Evolutionary conservation across 2,329 filamentous ascomycete species (phyloP).

Genomic region (Botryotinia calthae): DNA sequence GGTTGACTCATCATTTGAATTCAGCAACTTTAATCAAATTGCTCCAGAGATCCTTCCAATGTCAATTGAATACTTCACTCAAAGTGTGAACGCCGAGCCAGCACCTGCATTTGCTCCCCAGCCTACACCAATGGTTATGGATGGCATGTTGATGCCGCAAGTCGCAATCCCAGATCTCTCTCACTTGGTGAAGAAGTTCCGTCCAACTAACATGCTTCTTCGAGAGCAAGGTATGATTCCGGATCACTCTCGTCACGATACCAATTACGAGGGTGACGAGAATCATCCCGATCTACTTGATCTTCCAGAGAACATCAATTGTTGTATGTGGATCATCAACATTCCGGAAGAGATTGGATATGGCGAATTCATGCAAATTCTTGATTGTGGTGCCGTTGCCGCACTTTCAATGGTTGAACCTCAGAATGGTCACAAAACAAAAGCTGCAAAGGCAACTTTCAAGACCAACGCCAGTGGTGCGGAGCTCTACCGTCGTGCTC

Average conservation of each 20-base stretch:
- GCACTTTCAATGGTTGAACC: constrained; percentile 1
- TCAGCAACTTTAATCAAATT: neutral
- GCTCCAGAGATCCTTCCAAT: neutral
- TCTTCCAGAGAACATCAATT: constrained; percentile 28
- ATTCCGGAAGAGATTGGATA: constrained; percentile 22
- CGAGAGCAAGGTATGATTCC: constrained; percentile 6
- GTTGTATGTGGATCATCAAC: constrained; percentile 28
- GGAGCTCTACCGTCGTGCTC: constrained; percentile 4
- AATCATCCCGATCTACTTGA: constrained; percentile 15
- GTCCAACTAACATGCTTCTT: constrained; percentile 16
- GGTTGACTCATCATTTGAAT: neutral
- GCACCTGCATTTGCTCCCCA: neutral
- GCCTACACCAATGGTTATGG: neutral
- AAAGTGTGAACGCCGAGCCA: neutral
- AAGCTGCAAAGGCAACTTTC: constrained; percentile 12
- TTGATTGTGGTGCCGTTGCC: constrained; percentile 1
- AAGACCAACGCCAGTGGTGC: neutral
- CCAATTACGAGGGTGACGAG: constrained; percentile 11
- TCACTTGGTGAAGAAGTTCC: constrained; percentile 6
- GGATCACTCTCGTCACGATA: neutral
- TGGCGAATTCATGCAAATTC: constrained; percentile 19
- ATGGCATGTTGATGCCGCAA: neutral
- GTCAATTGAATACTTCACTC: neutral
- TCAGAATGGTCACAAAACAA: neutral
- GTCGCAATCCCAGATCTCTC: neutral